Conservation (phyloP, 495 filamentous ascomycete species). For the Amphirosellinia nigrospora region DNA sequence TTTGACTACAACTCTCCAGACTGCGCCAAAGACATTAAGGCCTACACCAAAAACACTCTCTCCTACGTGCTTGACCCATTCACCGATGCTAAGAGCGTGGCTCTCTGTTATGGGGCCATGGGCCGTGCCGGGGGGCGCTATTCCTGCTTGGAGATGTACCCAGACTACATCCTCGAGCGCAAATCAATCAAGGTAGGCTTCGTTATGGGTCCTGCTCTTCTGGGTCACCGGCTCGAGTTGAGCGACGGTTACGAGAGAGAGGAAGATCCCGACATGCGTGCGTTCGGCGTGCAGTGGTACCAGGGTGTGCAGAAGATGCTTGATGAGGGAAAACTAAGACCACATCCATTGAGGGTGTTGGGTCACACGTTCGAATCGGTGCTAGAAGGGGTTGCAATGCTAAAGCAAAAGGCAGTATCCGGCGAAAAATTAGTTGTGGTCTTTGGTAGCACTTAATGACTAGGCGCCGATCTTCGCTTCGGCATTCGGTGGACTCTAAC, state of each 20-base stretch:
- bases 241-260: not conserved
- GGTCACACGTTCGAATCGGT: not conserved
- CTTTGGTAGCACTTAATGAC: not conserved
- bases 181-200: constrained; percentile 16
- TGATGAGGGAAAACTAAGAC: not conserved
- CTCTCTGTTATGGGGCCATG: constrained; percentile 22
- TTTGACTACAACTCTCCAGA: constrained; percentile 12
- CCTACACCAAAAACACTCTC: not conserved
- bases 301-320: not conserved
- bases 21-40: not conserved
- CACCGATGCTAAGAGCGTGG: not conserved
- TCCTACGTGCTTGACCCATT: constrained; percentile 25
- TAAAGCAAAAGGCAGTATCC: not conserved
- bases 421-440: not conserved
- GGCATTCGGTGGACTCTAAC: not conserved
- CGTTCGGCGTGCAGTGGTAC: not conserved
- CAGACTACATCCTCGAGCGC: not conserved
- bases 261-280: not conserved
- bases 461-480: not conserved
- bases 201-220: constrained; percentile 17
- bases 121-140: constrained; percentile 22
- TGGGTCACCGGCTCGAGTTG: not conserved
- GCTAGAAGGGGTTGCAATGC: not conserved
- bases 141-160: constrained; percentile 14
- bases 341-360: not conserved